Evolutionary conservation across 2,329 filamentous ascomycete genomes (phyloP), one percentile per base, ranked within the genome.

Genomic region (Cordyceps cicadae): DNA sequence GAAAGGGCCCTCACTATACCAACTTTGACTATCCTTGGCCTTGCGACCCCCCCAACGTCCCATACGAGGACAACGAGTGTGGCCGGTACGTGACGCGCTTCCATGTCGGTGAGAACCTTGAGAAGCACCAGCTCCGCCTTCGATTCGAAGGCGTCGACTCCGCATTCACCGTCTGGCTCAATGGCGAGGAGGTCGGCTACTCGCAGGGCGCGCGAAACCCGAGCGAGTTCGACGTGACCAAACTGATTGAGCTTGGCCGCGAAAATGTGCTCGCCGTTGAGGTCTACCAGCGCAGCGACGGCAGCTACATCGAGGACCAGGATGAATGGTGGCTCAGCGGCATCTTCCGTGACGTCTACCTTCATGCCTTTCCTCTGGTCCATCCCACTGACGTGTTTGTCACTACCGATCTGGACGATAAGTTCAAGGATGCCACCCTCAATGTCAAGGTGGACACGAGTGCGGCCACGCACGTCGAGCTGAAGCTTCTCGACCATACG

Each of bases 91-190:
- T 83, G 49, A 81, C 77, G 1, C 74, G 72, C 8, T 89, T 90
- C 68, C 67, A 71, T 0, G 75, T 87, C 0, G 78, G 78, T 0
- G 66, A 75, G 3, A 66, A 75, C 7, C 80, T 77, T 54, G 72
- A 74, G n/a, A 74, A 72, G 5, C 71, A 78, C 29, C 85, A 88
- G 64, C 76, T 88, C 15, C 76, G 87, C n/a, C 72, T 92, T 5
- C 77, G 87, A 4, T 91, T 91, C 62, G 88, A 91, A 65, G 88
- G 88, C 0, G 87, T 91, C 0, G 88, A 91, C 67, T 83, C 85
- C 50, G 83, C 87, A 0, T 91, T 88, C 64, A 84, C 87, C 64
- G 76, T 90, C 1, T 90, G 84, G 80, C 68, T 92, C 3, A 91
- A 92, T 66, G 86, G 86, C 0, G 72, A 76, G 12, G 75, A 86